Conservation (phyloP, 2,329 filamentous ascomycete genomes). For the Fusarium hainanense region DNA sequence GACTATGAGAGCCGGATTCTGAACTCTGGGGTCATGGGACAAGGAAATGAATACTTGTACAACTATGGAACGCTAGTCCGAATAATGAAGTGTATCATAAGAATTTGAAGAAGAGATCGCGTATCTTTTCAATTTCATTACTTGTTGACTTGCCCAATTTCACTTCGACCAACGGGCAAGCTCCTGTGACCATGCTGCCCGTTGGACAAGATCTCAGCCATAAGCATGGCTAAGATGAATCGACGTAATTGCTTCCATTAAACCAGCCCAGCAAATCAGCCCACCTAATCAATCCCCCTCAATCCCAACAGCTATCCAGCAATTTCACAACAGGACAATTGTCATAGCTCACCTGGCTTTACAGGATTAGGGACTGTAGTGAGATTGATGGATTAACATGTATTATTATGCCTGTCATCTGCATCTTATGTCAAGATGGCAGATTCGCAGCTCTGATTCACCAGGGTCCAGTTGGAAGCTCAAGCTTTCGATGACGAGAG, state of each 20-base stretch:
- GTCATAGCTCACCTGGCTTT: not conserved
- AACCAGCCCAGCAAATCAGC: not conserved
- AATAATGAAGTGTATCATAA: slow-evolving; percentile 34
- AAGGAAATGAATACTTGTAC: slow-evolving; percentile 49
- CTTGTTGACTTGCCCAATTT: not conserved
- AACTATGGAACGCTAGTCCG: slow-evolving; percentile 39
- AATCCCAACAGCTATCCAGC: not conserved
- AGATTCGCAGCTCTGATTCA: not conserved
- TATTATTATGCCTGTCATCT: not conserved
- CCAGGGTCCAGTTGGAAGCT: not conserved
- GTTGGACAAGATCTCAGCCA: not conserved
- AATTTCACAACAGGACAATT: not conserved
- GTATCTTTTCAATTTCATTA: not conserved
- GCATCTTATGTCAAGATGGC: not conserved
- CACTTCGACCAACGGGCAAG: not conserved
- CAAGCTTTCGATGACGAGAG: not conserved
- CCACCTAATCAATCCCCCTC: not conserved
- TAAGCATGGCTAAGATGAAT: not conserved
- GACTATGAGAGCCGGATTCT: slow-evolving; percentile 42
- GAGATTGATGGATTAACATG: not conserved
- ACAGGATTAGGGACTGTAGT: not conserved
- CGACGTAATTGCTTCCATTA: not conserved
- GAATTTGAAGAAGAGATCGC: not conserved
- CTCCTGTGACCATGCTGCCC: not conserved
- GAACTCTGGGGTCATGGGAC: slow-evolving; percentile 41